phyloP scores from a whole-genome alignment of 805 yeast species.

The Clavispora carvajalis region DNA sequence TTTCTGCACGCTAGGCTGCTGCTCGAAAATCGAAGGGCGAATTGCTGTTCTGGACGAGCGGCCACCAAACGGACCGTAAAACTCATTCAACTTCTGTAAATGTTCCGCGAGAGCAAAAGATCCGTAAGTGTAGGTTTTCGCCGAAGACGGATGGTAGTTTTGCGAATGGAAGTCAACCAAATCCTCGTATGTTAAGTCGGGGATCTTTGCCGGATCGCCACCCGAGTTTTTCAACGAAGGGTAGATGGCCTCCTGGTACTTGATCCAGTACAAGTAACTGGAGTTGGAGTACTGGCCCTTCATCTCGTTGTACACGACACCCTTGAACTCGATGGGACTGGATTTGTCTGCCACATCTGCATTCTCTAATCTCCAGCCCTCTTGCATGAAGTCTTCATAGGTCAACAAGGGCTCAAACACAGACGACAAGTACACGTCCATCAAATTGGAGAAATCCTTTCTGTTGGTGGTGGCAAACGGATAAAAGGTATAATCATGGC shows the following conservation, averaged over 20 bases:
- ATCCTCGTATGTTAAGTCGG: conserved; percentile 69
- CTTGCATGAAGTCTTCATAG: conserved; percentile 82
- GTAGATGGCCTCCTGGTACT: conserved; percentile 76
- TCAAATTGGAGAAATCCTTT: conserved; percentile 74
- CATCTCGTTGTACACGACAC: conserved; percentile 98
- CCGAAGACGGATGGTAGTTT: conserved; percentile 87
- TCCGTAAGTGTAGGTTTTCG: conserved; percentile 86
- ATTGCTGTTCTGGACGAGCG: conserved; percentile 27
- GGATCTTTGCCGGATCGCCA: conserved; percentile 84
- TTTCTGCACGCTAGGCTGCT: conserved; percentile 6
- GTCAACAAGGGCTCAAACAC: conserved; percentile 77
- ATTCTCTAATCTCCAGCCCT: conserved; percentile 95
- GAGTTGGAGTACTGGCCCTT: conserved; percentile 93
- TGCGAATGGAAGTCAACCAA: conserved; percentile 67
- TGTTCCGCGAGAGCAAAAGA: conserved; percentile 60
- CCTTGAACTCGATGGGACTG: conserved; percentile 73
- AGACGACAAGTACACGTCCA: conserved; percentile 84
- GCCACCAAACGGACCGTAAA: conserved; percentile 50
- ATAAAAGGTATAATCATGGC: conserved; percentile 90
- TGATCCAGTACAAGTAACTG: conserved; percentile 77
- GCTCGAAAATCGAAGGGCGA: conserved; percentile 44
- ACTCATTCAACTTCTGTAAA: conserved; percentile 49
- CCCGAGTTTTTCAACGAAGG: conserved; percentile 87
- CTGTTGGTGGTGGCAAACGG: conserved; percentile 94
- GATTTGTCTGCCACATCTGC: conserved; percentile 49